These are phyloP conservation scores for Citrus hindsii DNA, from an alignment of 345 rosid genomes.

Conservation along the genomic window DNA sequence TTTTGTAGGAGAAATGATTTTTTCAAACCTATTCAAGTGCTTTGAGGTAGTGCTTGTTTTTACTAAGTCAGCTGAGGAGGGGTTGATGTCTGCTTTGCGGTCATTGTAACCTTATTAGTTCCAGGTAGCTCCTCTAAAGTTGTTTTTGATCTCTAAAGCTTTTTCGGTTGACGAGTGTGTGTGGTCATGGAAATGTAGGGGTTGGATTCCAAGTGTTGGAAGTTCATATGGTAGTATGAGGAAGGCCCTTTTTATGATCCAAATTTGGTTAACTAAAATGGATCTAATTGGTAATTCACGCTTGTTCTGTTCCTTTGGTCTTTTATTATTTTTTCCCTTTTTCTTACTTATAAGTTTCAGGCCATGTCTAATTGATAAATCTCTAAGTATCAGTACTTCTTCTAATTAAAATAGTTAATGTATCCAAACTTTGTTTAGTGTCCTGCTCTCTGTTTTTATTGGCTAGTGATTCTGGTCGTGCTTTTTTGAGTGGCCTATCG, in stretches of 20 bases:
- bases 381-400: background rate
- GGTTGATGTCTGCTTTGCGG: background rate
- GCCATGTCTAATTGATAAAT: background rate
- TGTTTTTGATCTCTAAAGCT: background rate
- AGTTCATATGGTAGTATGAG: background rate
- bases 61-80: background rate
- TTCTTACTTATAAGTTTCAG: background rate
- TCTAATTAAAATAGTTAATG: background rate
- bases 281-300: background rate
- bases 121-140: background rate
- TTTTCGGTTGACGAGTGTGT: background rate
- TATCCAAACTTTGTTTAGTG: background rate
- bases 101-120: background rate
- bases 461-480: background rate
- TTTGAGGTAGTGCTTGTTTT: background rate
- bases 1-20: too few species aligned
- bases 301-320: background rate
- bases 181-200: background rate
- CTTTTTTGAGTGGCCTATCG: background rate
- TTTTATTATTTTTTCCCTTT: background rate
- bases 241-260: background rate
- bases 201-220: background rate
- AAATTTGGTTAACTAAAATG: background rate
- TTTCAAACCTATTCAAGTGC: background rate
- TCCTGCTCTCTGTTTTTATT: background rate